Conservation (phyloP, 805 yeast species). For the Myxozyma geophila region DNA sequence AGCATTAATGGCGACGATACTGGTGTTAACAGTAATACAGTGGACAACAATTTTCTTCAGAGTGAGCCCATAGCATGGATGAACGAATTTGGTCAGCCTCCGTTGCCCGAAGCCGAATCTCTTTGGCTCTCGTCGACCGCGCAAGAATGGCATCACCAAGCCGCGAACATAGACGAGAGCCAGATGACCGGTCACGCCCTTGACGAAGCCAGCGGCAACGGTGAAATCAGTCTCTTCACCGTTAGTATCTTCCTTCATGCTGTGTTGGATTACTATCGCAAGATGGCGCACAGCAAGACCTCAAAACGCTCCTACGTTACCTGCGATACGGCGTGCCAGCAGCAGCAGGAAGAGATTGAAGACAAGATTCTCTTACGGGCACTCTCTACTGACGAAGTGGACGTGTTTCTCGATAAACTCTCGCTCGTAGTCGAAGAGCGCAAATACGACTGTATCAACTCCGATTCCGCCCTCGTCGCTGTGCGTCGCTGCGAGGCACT, state of each 20-base stretch:
- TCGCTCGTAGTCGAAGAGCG: not conserved
- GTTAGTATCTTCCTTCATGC: conserved; percentile 9
- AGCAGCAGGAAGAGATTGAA: conserved; percentile 4
- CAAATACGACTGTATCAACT: not conserved
- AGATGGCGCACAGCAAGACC: not conserved
- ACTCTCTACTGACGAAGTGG: conserved; percentile 2
- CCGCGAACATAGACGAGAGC: not conserved
- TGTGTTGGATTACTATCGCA: conserved; percentile 2
- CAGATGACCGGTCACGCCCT: not conserved
- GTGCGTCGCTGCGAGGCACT: conserved; percentile 6
- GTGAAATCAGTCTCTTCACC: not conserved
- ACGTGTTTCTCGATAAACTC: not conserved
- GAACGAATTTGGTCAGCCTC: conserved; percentile 9
- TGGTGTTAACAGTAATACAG: not conserved
- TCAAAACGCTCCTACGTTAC: conserved; percentile 2
- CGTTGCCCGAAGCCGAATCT: not conserved
- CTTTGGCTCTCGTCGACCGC: not conserved
- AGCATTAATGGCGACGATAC: not conserved
- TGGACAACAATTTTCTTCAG: not conserved
- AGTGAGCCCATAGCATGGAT: not conserved
- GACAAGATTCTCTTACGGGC: conserved; percentile 1
- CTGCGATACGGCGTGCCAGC: not conserved
- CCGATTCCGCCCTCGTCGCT: not conserved
- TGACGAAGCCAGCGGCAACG: not conserved
- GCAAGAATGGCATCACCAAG: not conserved